Evolutionary conservation across 805 yeast species (phyloP).

Genomic region (Candida nonsorbophila): DNA sequence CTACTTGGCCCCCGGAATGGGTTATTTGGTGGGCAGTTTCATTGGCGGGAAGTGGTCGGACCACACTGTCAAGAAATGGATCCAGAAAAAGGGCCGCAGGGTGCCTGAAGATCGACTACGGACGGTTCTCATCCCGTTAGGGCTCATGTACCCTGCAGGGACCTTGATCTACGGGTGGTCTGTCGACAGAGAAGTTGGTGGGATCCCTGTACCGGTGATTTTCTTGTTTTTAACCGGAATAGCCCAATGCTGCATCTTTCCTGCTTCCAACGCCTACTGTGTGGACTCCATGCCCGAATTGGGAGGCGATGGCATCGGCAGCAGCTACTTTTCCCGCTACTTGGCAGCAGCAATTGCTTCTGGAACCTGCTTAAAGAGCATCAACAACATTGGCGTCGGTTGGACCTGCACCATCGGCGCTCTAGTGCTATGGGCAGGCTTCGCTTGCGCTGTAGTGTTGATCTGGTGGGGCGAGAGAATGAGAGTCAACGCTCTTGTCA

Average conservation of each 20-base stretch:
- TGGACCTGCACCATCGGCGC: slow-evolving; percentile 52
- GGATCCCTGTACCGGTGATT: slow-evolving; percentile 50
- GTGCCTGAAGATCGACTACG: slow-evolving; percentile 51
- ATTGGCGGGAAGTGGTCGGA: slow-evolving; percentile 54
- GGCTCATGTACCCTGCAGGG: slow-evolving; percentile 41
- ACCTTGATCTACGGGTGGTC: slow-evolving; percentile 53
- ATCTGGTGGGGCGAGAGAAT: slow-evolving; percentile 36
- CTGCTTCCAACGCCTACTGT: slow-evolving; percentile 52
- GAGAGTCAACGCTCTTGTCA: slow-evolving; percentile 19
- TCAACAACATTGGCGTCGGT: slow-evolving; percentile 49
- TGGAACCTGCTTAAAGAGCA: slow-evolving; percentile 42
- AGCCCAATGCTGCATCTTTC: slow-evolving; percentile 48
- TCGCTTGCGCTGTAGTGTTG: slow-evolving; percentile 22
- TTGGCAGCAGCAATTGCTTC: slow-evolving; percentile 48
- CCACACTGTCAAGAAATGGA: slow-evolving; percentile 38
- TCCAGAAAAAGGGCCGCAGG: slow-evolving; percentile 35
- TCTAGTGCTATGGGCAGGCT: slow-evolving; percentile 34
- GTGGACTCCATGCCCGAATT: slow-evolving; percentile 53
- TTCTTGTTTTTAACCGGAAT: slow-evolving; percentile 44
- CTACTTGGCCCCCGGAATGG: slow-evolving; percentile 54
- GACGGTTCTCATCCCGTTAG: slow-evolving; percentile 32
- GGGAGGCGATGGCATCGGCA: slow-evolving; percentile 51
- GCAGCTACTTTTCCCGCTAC: slow-evolving; percentile 48
- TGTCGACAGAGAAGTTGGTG: slow-evolving; percentile 44
- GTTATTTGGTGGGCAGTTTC: slow-evolving; percentile 45